Conservation (phyloP, 2,329 filamentous ascomycete species). For the Fusarium udum region DNA sequence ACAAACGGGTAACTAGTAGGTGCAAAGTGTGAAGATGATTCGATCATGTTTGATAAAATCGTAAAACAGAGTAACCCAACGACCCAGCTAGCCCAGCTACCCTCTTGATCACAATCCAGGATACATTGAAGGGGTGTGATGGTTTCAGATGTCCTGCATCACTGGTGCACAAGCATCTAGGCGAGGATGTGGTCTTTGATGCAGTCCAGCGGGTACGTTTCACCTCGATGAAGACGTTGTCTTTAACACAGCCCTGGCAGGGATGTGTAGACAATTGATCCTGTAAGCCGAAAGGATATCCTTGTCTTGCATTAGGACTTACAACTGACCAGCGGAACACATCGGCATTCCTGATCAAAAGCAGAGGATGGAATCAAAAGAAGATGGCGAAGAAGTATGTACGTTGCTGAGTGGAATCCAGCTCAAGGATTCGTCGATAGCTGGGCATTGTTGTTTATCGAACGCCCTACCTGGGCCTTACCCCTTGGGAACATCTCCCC, state of each 20-base stretch:
- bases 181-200: constrained; percentile 49
- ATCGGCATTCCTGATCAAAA: constrained; percentile 14
- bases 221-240: constrained; percentile 51
- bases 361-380: constrained; percentile 6
- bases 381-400: constrained; percentile 7
- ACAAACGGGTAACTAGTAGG: not conserved
- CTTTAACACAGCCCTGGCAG: constrained; percentile 40
- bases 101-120: constrained; percentile 7
- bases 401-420: constrained; percentile 9
- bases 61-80: constrained; percentile 19
- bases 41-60: constrained; percentile 18
- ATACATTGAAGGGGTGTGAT: constrained; percentile 34
- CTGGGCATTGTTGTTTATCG: constrained; percentile 40
- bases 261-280: constrained; percentile 36
- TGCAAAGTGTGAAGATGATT: constrained; percentile 24
- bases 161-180: constrained; percentile 48
- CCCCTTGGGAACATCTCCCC: constrained; percentile 31
- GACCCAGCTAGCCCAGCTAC: constrained; percentile 10
- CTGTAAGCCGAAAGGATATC: constrained; percentile 27
- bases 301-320: constrained; percentile 30
- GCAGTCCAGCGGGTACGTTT: constrained; percentile 62
- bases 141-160: constrained; percentile 40
- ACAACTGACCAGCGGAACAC: constrained; percentile 27
- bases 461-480: not conserved
- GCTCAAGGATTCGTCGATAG: constrained; percentile 19